Evolutionary conservation across 108 stramenopile species (phyloP).

Genomic region (Schizochytrium sp.): DNA sequence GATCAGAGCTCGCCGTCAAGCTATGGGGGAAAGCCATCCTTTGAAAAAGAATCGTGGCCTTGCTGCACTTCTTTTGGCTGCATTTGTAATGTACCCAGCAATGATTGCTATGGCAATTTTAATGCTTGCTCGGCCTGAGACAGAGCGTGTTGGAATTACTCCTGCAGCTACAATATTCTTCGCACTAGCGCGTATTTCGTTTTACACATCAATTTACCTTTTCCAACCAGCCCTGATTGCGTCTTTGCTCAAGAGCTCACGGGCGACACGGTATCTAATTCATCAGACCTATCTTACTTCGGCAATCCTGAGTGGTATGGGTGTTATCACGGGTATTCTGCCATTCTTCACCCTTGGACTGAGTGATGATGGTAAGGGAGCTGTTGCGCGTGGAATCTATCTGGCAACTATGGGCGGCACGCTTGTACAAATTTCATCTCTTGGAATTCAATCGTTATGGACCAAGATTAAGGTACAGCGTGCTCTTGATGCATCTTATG

Average conservation of each 20-base stretch:
- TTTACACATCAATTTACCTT: slow-evolving; percentile 31
- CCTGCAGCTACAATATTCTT: slow-evolving; percentile 17
- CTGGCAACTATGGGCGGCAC: not conserved
- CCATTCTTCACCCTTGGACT: not conserved
- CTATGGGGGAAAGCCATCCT: not conserved
- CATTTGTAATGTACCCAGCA: slow-evolving; percentile 1
- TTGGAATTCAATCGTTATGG: slow-evolving; percentile 10
- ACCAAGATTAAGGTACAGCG: not conserved
- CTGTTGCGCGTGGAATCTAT: slow-evolving; percentile 2
- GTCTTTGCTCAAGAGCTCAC: slow-evolving; percentile 20
- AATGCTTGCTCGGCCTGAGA: slow-evolving; percentile 21
- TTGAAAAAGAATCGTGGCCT: slow-evolving; percentile 1
- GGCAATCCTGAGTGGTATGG: not conserved
- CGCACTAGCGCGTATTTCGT: not conserved
- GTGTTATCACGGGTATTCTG: not conserved
- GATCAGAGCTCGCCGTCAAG: not conserved
- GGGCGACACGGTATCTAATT: slow-evolving; percentile 19
- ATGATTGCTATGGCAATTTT: slow-evolving; percentile 32
- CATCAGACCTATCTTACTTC: slow-evolving; percentile 18
- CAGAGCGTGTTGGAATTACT: slow-evolving; percentile 2
- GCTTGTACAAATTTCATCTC: not conserved
- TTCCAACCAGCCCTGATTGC: slow-evolving; percentile 41
- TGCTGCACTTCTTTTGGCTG: not conserved
- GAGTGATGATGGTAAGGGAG: not conserved
- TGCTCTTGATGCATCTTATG: not conserved